These are phyloP conservation scores for Penicillium ucsense DNA, from an alignment of 495 filamentous ascomycete genomes.

Conservation along the genomic window DNA sequence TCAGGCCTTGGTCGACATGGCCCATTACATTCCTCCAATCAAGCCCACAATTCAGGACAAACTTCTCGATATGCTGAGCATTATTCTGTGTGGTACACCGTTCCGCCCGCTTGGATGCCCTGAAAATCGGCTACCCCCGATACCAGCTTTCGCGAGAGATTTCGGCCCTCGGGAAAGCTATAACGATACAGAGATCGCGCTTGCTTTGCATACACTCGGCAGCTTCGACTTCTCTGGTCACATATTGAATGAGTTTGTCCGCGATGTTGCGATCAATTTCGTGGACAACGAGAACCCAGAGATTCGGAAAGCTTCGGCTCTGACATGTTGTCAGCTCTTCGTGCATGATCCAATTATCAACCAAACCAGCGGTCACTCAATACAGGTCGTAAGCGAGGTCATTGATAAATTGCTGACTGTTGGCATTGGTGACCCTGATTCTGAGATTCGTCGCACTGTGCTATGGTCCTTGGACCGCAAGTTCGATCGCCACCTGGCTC, in stretches of 20 bases:
- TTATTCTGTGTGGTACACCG: conserved; percentile 81
- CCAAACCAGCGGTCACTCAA: conserved; percentile 91
- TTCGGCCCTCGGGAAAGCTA: conserved; percentile 59
- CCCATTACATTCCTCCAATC: conserved; percentile 93
- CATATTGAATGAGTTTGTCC: conserved; percentile 94
- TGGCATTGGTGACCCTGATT: conserved; percentile 81
- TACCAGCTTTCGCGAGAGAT: conserved; percentile 78
- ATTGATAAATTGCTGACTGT: conserved; percentile 94
- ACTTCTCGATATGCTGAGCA: conserved; percentile 87
- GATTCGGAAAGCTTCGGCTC: conserved; percentile 85
- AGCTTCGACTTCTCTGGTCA: conserved; percentile 96
- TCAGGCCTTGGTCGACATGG: conserved; percentile 94
- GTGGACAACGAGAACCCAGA: conserved; percentile 92
- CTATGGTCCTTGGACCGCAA: conserved; percentile 79
- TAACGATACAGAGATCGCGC: conserved; percentile 77
- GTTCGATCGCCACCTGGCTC: conserved; percentile 89
- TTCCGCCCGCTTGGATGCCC: conserved; percentile 90
- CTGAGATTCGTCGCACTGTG: conserved; percentile 81
- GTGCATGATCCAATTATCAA: conserved; percentile 94
- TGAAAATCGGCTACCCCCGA: conserved; percentile 50
- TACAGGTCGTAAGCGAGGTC: conserved; percentile 93
- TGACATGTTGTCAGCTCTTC: conserved; percentile 96
- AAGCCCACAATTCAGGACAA: conserved; percentile 88
- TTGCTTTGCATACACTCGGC: conserved; percentile 85
- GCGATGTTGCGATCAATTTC: conserved; percentile 95